These are phyloP conservation scores for Casuarina cunninghamiana DNA, from an alignment of 306 rosid genomes.

Conservation along the genomic window DNA sequence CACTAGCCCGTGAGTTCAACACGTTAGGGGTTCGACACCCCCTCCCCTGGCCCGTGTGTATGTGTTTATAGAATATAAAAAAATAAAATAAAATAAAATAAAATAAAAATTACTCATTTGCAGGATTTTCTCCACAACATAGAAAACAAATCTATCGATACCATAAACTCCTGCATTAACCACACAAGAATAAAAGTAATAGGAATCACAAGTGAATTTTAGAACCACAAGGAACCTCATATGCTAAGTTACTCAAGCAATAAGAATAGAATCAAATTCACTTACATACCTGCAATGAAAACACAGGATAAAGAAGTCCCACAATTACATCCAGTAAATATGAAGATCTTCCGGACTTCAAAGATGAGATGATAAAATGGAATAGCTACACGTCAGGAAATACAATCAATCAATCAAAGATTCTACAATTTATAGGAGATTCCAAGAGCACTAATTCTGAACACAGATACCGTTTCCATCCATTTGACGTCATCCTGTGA, in stretches of 20 bases:
- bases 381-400: conserved; percentile 63
- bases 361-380: conserved; percentile 79
- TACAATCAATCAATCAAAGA: conserved; percentile 30
- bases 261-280: conserved; percentile 16
- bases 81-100: too few species aligned
- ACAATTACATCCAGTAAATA: conserved; percentile 77
- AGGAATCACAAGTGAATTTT: background rate
- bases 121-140: background rate
- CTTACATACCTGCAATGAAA: conserved; percentile 81
- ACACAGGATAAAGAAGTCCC: conserved; percentile 89
- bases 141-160: conserved; percentile 7
- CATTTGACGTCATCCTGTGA: conserved; percentile 86
- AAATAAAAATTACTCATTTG: conserved; percentile 19
- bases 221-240: conserved; percentile 10
- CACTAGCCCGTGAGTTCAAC: too few species aligned
- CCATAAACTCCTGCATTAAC: background rate
- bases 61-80: too few species aligned
- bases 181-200: conserved; percentile 3
- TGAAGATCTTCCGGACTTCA: conserved; percentile 95
- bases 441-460: conserved; percentile 9
- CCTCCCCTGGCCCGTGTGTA: too few species aligned
- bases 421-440: conserved; percentile 25
- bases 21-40: too few species aligned
- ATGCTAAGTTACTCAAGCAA: background rate
- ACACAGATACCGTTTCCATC: conserved; percentile 89